phyloP scores from a whole-genome alignment of 176 grass and related monocot species.

The Oryza glaberrima region DNA sequence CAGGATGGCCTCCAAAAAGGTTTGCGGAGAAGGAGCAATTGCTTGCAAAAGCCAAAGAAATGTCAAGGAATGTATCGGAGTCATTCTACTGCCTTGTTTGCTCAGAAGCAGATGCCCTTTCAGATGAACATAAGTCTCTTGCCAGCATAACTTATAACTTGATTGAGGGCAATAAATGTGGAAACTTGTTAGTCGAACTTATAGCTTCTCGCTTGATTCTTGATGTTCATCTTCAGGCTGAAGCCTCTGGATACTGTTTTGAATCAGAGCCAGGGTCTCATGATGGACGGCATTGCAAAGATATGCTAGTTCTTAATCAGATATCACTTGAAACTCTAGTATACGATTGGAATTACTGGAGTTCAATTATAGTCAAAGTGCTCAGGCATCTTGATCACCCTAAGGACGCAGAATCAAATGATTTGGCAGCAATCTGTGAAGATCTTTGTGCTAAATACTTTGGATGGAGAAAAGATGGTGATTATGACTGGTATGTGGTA shows the following conservation, averaged over 20 bases:
- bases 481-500: conserved; percentile 24
- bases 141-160: conserved; percentile 37
- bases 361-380: conserved; percentile 37
- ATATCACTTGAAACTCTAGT: conserved; percentile 55
- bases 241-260: conserved; percentile 28
- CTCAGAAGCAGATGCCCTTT: conserved; percentile 57
- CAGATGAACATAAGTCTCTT: conserved; percentile 45
- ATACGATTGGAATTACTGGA: conserved; percentile 60
- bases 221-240: conserved; percentile 56
- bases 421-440: conserved; percentile 34
- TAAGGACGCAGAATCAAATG: conserved; percentile 6
- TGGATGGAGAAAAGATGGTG: conserved; percentile 56
- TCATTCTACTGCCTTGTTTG: conserved; percentile 50
- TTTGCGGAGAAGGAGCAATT: conserved; percentile 54
- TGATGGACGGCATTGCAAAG: conserved; percentile 18
- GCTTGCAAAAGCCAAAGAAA: conserved; percentile 54
- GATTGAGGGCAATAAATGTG: conserved; percentile 44
- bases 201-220: conserved; percentile 56
- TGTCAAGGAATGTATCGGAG: conserved; percentile 46
- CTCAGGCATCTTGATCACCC: conserved; percentile 30
- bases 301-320: conserved; percentile 40
- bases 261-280: conserved; percentile 41
- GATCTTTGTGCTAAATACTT: conserved; percentile 74
- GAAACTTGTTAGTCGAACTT: conserved; percentile 48
- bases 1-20: conserved; percentile 68